Percentiles rank a stretch among this genome's conserved stretches.
Evolutionary conservation across 169 alveolate species (phyloP).

Genomic region (Cryptosporidium meleagridis): DNA sequence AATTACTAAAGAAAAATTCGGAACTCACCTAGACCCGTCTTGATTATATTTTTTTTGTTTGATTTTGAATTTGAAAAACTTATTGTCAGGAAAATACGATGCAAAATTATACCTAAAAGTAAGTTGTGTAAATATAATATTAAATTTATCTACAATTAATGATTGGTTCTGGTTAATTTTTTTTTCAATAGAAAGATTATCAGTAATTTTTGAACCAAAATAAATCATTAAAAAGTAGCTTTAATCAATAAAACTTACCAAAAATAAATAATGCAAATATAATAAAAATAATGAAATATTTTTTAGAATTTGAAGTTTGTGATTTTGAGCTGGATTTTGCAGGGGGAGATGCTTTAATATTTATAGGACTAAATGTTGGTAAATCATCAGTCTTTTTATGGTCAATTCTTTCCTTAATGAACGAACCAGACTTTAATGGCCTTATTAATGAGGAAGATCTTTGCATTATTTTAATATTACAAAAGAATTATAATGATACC

Average conservation of each 20-base stretch:
- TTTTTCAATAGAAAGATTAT: not conserved
- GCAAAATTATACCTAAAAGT: constrained; percentile 37
- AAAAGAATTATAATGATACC: not conserved
- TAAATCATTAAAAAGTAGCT: not conserved
- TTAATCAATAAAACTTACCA: constrained; percentile 41
- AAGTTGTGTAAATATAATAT: not conserved
- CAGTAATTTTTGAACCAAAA: not conserved
- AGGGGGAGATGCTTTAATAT: not conserved
- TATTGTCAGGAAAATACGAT: constrained; percentile 57
- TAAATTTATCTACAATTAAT: not conserved
- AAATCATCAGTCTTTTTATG: constrained; percentile 55
- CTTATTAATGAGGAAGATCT: constrained; percentile 67
- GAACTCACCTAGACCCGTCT: not conserved
- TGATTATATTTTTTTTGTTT: not conserved
- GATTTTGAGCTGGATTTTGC: not conserved
- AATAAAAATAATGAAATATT: constrained; percentile 28
- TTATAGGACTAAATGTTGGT: constrained; percentile 30
- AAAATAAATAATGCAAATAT: constrained; percentile 43
- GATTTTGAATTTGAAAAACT: constrained; percentile 15
- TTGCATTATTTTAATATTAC: constrained; percentile 25
- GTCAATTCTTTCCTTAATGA: constrained; percentile 10
- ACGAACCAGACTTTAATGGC: constrained; percentile 28
- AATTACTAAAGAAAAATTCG: not conserved
- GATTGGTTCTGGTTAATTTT: not conserved
- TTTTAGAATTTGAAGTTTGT: not conserved